phyloP scores from a whole-genome alignment of 495 filamentous ascomycete species.

The Neurospora sublineolata region DNA sequence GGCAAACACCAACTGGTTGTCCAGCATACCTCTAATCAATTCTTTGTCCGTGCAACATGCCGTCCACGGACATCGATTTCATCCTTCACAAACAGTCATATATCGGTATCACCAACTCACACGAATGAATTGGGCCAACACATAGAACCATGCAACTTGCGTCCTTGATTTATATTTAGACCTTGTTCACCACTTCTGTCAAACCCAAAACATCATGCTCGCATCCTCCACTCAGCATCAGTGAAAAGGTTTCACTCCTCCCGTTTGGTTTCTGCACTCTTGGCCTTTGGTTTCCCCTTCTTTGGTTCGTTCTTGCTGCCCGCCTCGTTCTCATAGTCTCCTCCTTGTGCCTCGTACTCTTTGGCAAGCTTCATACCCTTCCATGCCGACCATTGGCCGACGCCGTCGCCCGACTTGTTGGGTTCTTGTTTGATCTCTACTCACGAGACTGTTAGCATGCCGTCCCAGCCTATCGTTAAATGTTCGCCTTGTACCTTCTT shows the following conservation, averaged over 20 bases:
- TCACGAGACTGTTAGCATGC: constrained; percentile 4
- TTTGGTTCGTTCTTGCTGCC: constrained; percentile 42
- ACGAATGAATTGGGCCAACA: background rate
- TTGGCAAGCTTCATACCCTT: constrained; percentile 44
- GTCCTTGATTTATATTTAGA: background rate
- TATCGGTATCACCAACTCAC: background rate
- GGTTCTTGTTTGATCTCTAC: constrained; percentile 37
- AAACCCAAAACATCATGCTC: background rate
- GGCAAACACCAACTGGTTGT: background rate
- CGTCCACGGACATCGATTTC: background rate
- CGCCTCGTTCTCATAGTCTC: constrained; percentile 39
- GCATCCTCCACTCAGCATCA: background rate
- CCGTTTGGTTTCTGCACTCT: constrained; percentile 19
- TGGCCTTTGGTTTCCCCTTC: constrained; percentile 35
- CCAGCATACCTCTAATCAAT: background rate
- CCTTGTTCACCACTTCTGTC: background rate
- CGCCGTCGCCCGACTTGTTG: constrained; percentile 43
- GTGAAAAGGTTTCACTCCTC: constrained; percentile 1
- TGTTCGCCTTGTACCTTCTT: constrained; percentile 22
- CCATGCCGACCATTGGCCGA: constrained; percentile 47
- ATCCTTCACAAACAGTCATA: background rate
- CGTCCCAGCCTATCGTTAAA: background rate
- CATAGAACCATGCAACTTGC: background rate
- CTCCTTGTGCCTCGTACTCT: constrained; percentile 43
- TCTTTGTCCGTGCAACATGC: background rate